Evolutionary conservation across 2,329 filamentous ascomycete genomes (phyloP).

Genomic region (Fusarium sp.): DNA sequence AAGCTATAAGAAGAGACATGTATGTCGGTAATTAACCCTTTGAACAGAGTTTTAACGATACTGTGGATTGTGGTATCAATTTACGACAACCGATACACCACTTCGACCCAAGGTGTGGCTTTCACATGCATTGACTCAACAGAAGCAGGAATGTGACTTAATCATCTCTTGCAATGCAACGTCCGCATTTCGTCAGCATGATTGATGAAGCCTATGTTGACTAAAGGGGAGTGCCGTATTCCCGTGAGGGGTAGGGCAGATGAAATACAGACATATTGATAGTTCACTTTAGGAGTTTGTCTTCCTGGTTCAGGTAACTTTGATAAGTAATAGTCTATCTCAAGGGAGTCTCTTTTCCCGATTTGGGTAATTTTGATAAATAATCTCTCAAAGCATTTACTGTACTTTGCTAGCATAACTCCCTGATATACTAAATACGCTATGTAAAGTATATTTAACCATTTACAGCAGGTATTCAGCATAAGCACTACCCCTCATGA

Average conservation of each 20-base stretch:
- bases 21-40: background rate
- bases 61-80: no score
- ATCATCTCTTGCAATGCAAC: conserved; percentile 26
- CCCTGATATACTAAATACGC: background rate
- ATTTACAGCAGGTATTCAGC: background rate
- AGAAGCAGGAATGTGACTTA: conserved; percentile 38
- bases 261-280: no score
- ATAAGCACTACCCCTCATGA: conserved; percentile 13
- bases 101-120: background rate
- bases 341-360: no score
- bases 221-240: conserved; percentile 13
- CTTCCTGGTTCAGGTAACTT: no score
- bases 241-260: conserved; percentile 44
- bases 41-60: background rate
- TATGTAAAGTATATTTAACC: conserved; percentile 25
- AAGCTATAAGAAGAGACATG: background rate
- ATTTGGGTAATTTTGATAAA: no score
- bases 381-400: no score
- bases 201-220: conserved; percentile 19
- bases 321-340: no score
- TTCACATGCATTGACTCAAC: background rate
- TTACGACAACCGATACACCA: no score
- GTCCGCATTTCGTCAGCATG: conserved; percentile 42
- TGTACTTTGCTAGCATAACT: no score
- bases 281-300: no score